Conservation (phyloP, 2,329 filamentous ascomycete genomes). For the Aspergillus sp. region DNA sequence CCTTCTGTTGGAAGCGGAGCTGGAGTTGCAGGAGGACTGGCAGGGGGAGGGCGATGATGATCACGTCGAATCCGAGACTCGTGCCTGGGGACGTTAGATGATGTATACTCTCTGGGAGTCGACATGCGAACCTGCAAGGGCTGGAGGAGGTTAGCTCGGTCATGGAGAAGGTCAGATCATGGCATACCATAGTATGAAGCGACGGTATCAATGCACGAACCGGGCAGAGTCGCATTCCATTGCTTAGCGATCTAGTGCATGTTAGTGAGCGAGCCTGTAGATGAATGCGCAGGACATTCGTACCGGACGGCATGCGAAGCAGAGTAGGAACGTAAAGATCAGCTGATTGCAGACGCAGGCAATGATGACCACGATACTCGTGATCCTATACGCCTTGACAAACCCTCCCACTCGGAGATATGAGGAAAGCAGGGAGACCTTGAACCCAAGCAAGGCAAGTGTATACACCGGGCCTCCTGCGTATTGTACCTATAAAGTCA, state of each 20-base stretch:
- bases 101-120: background rate
- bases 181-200: slow-evolving; percentile 41
- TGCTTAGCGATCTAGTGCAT: slow-evolving; percentile 35
- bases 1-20: slow-evolving; percentile 17
- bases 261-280: background rate
- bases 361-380: slow-evolving; percentile 35
- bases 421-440: slow-evolving; percentile 47
- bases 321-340: slow-evolving; percentile 26
- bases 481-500: slow-evolving; percentile 25
- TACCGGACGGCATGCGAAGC: slow-evolving; percentile 28
- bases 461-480: slow-evolving; percentile 26
- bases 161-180: background rate
- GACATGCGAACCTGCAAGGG: slow-evolving; percentile 6
- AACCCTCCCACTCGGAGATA: slow-evolving; percentile 49
- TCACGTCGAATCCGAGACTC: slow-evolving; percentile 21
- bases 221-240: slow-evolving; percentile 42
- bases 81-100: slow-evolving; percentile 14
- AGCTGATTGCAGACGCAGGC: slow-evolving; percentile 42
- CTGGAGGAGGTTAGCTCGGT: slow-evolving; percentile 1
- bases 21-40: slow-evolving; percentile 22
- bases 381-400: slow-evolving; percentile 32
- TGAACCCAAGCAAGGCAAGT: slow-evolving; percentile 45
- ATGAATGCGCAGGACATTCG: slow-evolving; percentile 5
- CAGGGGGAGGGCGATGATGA: slow-evolving; percentile 25
- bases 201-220: slow-evolving; percentile 41